Conservation (phyloP, 768 basidiomycete species). For the Tulasnella sp. region DNA sequence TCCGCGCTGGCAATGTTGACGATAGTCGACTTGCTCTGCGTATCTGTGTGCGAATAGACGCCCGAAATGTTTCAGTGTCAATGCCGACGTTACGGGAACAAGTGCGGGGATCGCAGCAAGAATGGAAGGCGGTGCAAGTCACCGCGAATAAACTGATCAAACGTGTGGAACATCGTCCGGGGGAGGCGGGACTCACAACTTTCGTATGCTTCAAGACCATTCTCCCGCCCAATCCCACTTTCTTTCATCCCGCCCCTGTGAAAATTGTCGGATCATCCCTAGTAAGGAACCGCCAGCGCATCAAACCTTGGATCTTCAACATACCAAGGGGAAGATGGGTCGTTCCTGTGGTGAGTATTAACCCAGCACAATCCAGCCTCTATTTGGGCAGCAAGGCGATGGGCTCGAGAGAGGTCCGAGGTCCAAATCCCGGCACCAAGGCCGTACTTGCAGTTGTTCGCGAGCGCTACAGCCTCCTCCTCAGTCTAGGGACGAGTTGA, state of each 20-base stretch:
- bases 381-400: conserved; percentile 64
- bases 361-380: conserved; percentile 81
- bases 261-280: background rate
- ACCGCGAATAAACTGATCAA: background rate
- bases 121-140: background rate
- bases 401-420: conserved; percentile 64
- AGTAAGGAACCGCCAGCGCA: background rate
- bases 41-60: conserved; percentile 46
- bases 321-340: conserved; percentile 84
- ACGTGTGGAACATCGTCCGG: background rate
- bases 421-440: conserved; percentile 83
- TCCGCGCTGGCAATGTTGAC: conserved; percentile 64
- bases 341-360: conserved; percentile 85
- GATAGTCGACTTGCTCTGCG: conserved; percentile 79
- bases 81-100: background rate
- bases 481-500: conserved; percentile 48
- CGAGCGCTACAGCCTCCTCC: conserved; percentile 59
- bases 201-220: conserved; percentile 75
- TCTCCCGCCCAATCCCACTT: conserved; percentile 82
- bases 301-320: conserved; percentile 27
- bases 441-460: conserved; percentile 75
- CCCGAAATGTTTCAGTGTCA: conserved; percentile 10
- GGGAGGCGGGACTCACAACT: conserved; percentile 51
- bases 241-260: conserved; percentile 87
- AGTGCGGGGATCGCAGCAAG: conserved; percentile 13